Conservation (phyloP, 768 basidiomycete species). For the Gelatoporia subvermispora region DNA sequence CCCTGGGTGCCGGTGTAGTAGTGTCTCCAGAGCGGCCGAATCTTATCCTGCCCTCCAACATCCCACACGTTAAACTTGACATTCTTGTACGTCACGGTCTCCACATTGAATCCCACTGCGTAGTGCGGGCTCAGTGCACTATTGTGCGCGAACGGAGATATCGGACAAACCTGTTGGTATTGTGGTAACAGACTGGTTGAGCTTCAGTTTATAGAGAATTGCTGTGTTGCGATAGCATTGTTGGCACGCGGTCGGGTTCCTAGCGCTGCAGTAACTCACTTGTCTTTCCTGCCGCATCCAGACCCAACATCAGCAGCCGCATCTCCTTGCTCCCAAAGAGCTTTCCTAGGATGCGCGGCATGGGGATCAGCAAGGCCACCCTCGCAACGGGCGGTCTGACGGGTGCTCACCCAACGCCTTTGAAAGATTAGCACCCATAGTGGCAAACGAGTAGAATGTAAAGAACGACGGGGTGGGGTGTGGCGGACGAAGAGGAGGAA, state of each 20-base stretch:
- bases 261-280: slow-evolving; percentile 50
- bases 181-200: slow-evolving; percentile 98
- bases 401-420: slow-evolving; percentile 65
- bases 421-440: slow-evolving; percentile 85
- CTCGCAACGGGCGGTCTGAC: neutral
- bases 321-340: slow-evolving; percentile 99
- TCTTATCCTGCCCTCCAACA: slow-evolving; percentile 99
- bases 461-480: slow-evolving; percentile 53
- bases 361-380: slow-evolving; percentile 2
- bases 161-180: slow-evolving; percentile 80
- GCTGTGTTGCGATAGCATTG: slow-evolving; percentile 63
- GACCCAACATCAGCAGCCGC: slow-evolving; percentile 92
- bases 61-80: slow-evolving; percentile 96
- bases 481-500: slow-evolving; percentile 19
- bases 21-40: slow-evolving; percentile 96
- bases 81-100: slow-evolving; percentile 99
- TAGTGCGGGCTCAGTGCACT: neutral
- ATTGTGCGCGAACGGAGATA: slow-evolving; percentile 3
- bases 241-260: slow-evolving; percentile 3
- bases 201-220: slow-evolving; percentile 97
- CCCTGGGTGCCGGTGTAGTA: slow-evolving; percentile 99
- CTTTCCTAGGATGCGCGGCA: slow-evolving; percentile 51
- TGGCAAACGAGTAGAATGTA: slow-evolving; percentile 30
- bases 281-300: slow-evolving; percentile 98
- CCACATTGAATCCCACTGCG: slow-evolving; percentile 95